Evolutionary conservation across 176 grass and related monocot genomes (phyloP).

Genomic region (Themeda triandra): DNA sequence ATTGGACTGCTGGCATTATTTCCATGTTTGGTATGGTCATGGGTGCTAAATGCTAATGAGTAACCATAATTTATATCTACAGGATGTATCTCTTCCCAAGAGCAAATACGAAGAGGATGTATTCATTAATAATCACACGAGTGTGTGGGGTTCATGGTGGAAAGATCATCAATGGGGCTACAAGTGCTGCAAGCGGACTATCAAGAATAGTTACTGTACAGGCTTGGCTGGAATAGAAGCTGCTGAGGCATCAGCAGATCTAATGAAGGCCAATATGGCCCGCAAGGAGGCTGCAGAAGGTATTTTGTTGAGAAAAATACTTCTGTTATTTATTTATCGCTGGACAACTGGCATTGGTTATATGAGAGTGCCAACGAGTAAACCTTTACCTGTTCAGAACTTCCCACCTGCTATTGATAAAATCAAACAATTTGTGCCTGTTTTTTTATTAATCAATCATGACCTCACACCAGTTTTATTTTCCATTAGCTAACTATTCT

Average conservation of each 20-base stretch:
- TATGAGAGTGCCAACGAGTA: background rate
- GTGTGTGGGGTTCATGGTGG: constrained; percentile 97
- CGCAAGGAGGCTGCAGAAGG: constrained; percentile 85
- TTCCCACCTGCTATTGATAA: background rate
- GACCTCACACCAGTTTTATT: background rate
- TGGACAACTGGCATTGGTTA: background rate
- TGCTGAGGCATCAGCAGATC: constrained; percentile 81
- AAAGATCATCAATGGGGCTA: constrained; percentile 97
- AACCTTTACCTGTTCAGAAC: background rate
- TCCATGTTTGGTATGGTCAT: background rate
- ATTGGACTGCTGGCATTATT: background rate
- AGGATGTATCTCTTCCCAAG: constrained; percentile 80
- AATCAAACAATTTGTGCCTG: background rate
- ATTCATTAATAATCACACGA: constrained; percentile 87
- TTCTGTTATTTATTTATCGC: background rate
- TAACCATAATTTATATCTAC: background rate
- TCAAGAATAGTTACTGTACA: constrained; percentile 89
- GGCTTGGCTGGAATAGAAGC: constrained; percentile 92
- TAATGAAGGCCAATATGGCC: constrained; percentile 92
- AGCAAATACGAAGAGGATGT: constrained; percentile 97
- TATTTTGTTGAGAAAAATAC: constrained; percentile 23
- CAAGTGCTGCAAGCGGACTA: constrained; percentile 81
- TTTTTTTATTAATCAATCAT: background rate
- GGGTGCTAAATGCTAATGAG: constrained; percentile 19
- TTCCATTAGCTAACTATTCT: background rate